Evolutionary conservation across 1,284 basidiomycete genomes (phyloP), one percentile per base, ranked within the genome.

Genomic region (Calocybe gambosa): DNA sequence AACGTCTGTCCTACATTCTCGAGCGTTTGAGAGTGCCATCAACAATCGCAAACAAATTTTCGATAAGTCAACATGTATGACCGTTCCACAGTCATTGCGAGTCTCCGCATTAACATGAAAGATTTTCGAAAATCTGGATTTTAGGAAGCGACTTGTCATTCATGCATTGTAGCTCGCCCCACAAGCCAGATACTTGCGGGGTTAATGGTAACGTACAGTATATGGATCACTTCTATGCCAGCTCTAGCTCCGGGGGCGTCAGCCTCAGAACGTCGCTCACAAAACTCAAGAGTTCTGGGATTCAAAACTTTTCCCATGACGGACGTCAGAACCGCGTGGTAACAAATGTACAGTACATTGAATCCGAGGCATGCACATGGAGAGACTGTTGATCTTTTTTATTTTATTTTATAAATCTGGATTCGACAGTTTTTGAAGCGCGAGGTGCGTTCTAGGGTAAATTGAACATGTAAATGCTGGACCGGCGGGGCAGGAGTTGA

Each of bases 381-480:
- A 29, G 71, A 62, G 21, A 23, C 4, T 7, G 7, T 23, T 7
- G 7, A 4, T 23, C 21, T 7, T 23, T 23, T 23, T 23, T 23
- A n/a, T n/a, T n/a, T n/a, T n/a, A n/a, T n/a, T n/a, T n/a, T n/a
- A n/a, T n/a, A n/a, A n/a, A n/a, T n/a, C 7, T 23, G 21, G 7
- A 23, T 7, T 23, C 4, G 21, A 23, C 21, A 23, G 21, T 23
- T 23, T 23, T 4, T 23, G 21, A 23, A 23, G 21, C 7, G 21
- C 4, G 7, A 23, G 21, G 7, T 23, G 21, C 21, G 21, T 7
- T 23, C 21, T n/a, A 23, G 21, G 7, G 21, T 23, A 3, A 23
- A 23, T 4, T 4, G 7, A 23, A 23, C 21, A 23, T 23, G 21
- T 23, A 23, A 3, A 23, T 23, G 21, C 21, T 7, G 21, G 3